Conservation (phyloP, 2,329 filamentous ascomycete genomes). For the Ophiostoma sp. region DNA sequence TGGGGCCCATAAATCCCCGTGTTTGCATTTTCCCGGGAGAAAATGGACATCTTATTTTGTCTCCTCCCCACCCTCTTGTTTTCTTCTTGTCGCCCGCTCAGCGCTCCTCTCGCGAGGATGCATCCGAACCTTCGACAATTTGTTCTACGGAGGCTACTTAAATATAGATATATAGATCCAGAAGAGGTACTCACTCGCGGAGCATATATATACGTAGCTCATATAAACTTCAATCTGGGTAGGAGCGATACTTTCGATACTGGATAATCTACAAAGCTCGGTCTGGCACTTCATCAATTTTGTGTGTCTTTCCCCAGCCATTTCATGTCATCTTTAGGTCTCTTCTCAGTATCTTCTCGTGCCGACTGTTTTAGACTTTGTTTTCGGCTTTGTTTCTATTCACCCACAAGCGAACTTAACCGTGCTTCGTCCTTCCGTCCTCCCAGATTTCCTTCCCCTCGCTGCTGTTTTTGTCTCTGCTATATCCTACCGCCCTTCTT, state of each 20-base stretch:
- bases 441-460: not conserved
- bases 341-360: not conserved
- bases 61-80: not conserved
- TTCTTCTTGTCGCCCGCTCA: not conserved
- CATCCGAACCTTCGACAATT: constrained; percentile 17
- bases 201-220: not conserved
- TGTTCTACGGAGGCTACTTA: not conserved
- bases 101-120: constrained; percentile 12
- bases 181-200: not conserved
- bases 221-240: not conserved
- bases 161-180: not conserved
- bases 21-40: not conserved
- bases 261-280: not conserved
- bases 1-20: not conserved
- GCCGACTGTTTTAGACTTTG: not conserved
- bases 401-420: constrained; percentile 17
- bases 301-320: not conserved
- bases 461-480: not conserved
- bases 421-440: constrained; percentile 18
- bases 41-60: not conserved
- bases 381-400: constrained; percentile 5
- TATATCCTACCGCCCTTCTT: too few species aligned
- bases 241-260: not conserved
- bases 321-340: not conserved
- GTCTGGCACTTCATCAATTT: not conserved